Evolutionary conservation across 768 basidiomycete genomes (phyloP), one percentile per base, ranked within the genome.

Genomic region (Panaeolus cyanescens): DNA sequence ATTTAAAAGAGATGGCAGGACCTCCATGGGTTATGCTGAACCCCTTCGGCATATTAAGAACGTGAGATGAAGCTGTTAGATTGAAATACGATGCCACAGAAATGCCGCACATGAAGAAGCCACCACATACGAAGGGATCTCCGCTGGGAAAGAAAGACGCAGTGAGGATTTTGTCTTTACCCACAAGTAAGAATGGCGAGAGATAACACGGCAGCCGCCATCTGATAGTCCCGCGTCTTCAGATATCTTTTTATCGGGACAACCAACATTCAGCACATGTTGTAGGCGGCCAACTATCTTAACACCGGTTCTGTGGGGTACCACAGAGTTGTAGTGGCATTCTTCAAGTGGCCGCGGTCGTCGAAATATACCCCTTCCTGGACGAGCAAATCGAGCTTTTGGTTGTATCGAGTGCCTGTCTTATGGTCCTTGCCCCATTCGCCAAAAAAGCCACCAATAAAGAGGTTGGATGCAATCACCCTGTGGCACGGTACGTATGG

Each of bases 401-500:
- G 72, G 54, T 78, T 71, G 59, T 74, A 81, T 25, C 77, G 72
- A 2, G 72, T 75, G 32, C 81, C 78, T 0, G 79, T 76, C 50
- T 77, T 78, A 59, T 75, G 68, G n/a, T 75, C 71, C 31, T 72
- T 76, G 3, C 80, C 83, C 84, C 86, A 87, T 70, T 88, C 84
- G 17, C 87, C 88, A 37, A 72, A 75, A 67, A 85, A 90, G 0
- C 89, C 89, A 2, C 88, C 89, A 12, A 90, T 76, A 58, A 79
- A 87, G 10, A 80, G 69, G 62, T 80, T 83, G 0, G 86, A 83
- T 0, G 88, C 85, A 13, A 91, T 82, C 56, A 91, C 80, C 32
- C 89, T 83, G 66, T 91, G 90, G 62, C 90, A 91, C 0, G 89
- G 90, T 4, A 91, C 78, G 60, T 77, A 80, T 0, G 89, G 89